Percentiles rank a stretch among this genome's conserved stretches.
These are phyloP conservation scores for Staphylotrichum longicolle DNA, from an alignment of 495 filamentous ascomycete species.

Conservation along the genomic window DNA sequence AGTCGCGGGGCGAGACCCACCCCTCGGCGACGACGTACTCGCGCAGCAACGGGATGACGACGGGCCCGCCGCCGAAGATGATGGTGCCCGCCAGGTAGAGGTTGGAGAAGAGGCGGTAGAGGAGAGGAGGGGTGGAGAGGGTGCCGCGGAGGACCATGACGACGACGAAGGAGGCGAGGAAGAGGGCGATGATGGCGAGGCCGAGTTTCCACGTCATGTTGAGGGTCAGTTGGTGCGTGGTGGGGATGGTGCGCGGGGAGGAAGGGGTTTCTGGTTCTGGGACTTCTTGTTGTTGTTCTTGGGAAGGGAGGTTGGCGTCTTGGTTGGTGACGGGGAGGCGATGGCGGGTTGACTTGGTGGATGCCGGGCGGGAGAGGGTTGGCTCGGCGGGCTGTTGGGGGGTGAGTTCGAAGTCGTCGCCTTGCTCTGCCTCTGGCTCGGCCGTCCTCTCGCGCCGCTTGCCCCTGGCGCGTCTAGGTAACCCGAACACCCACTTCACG, in stretches of 20 bases:
- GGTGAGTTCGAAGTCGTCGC: neutral
- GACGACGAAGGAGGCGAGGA: constrained; percentile 59
- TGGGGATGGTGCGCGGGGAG: constrained; percentile 42
- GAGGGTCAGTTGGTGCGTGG: neutral
- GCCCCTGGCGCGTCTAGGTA: constrained; percentile 12
- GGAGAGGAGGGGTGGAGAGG: constrained; percentile 43
- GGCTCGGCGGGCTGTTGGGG: neutral
- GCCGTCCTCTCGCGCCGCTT: neutral
- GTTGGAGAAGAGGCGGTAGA: constrained; percentile 68
- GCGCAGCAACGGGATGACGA: constrained; percentile 76
- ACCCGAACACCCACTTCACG: constrained; percentile 13
- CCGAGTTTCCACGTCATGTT: constrained; percentile 50
- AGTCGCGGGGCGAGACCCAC: constrained; percentile 77
- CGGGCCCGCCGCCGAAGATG: constrained; percentile 83
- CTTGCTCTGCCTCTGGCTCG: neutral
- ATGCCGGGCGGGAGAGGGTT: constrained; percentile 26
- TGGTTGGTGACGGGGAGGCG: constrained; percentile 52
- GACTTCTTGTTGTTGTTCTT: neutral
- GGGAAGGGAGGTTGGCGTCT: neutral
- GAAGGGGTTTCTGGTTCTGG: constrained; percentile 35
- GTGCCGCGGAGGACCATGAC: constrained; percentile 58
- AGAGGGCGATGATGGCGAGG: constrained; percentile 46
- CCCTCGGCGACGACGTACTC: constrained; percentile 74
- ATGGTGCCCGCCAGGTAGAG: constrained; percentile 84
- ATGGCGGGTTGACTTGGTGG: constrained; percentile 49